A percentile compares a stretch with the other conserved stretches of the same genome.
These are phyloP conservation scores for Trichoderma endophyticum DNA, from an alignment of 2,329 filamentous ascomycete species.

Conservation along the genomic window DNA sequence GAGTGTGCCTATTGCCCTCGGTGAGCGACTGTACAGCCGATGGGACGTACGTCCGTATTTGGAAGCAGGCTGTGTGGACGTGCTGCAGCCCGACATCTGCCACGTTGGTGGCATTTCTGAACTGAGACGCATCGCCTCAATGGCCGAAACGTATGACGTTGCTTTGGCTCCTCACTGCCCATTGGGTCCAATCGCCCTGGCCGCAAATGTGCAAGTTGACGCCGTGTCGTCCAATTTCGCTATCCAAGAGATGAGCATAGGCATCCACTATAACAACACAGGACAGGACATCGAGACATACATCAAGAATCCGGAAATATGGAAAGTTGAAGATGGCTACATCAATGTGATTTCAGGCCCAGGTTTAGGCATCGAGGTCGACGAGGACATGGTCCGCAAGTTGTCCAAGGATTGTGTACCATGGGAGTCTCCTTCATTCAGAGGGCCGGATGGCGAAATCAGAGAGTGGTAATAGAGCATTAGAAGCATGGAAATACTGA, in stretches of 20 bases:
- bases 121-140: constrained; percentile 63
- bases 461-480: constrained; percentile 58
- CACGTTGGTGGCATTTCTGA: constrained; percentile 74
- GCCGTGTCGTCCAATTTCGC: constrained; percentile 61
- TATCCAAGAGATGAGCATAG: constrained; percentile 75
- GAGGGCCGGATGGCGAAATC: constrained; percentile 63
- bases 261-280: constrained; percentile 74
- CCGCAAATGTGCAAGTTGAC: constrained; percentile 67
- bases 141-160: constrained; percentile 72
- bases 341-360: constrained; percentile 57
- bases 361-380: constrained; percentile 66
- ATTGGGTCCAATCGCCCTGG: constrained; percentile 68
- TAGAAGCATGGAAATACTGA: background rate
- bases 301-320: constrained; percentile 61
- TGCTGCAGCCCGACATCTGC: constrained; percentile 69
- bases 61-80: constrained; percentile 63
- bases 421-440: constrained; percentile 66
- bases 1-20: constrained; percentile 65
- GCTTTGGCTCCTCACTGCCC: constrained; percentile 72
- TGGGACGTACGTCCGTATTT: constrained; percentile 74
- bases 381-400: constrained; percentile 64
- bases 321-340: constrained; percentile 64
- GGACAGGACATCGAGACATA: constrained; percentile 65
- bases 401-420: constrained; percentile 56
- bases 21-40: constrained; percentile 67